Percentiles rank a stretch among this genome's conserved stretches.
Evolutionary conservation across 208 protist species (phyloP).

Genomic region (Kentomonas sorsogonicus): DNA sequence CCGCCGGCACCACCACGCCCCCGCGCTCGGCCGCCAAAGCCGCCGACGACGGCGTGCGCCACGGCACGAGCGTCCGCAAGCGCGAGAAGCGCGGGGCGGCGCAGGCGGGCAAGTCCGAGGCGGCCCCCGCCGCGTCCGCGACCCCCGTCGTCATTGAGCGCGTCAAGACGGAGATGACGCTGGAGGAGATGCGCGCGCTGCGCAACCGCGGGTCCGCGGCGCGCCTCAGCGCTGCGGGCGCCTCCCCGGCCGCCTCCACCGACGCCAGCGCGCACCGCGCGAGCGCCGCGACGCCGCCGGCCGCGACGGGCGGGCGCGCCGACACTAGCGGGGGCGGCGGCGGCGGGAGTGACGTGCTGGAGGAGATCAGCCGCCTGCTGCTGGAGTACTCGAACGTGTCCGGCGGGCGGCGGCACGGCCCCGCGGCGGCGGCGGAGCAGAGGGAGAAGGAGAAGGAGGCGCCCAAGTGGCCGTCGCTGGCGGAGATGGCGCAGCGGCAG

Average conservation of each 20-base stretch:
- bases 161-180: slow-evolving; percentile 10
- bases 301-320: background rate
- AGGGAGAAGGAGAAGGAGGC: slow-evolving; percentile 7
- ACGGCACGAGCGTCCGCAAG: background rate
- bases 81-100: slow-evolving; percentile 8
- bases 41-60: slow-evolving; percentile 1
- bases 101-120: background rate
- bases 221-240: no score
- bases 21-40: slow-evolving; percentile 4
- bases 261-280: background rate
- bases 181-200: slow-evolving; percentile 41
- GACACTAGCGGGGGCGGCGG: background rate
- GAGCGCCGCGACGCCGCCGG: background rate
- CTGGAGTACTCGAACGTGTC: slow-evolving; percentile 35
- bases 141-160: background rate
- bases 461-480: slow-evolving; percentile 8
- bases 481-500: slow-evolving; percentile 13
- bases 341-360: slow-evolving; percentile 23
- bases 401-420: background rate
- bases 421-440: background rate
- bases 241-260: background rate
- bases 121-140: background rate
- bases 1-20: no score
- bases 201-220: slow-evolving; percentile 27
- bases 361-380: slow-evolving; percentile 51